phyloP scores from a whole-genome alignment of 805 yeast genomes.

The Candida saitoana region DNA sequence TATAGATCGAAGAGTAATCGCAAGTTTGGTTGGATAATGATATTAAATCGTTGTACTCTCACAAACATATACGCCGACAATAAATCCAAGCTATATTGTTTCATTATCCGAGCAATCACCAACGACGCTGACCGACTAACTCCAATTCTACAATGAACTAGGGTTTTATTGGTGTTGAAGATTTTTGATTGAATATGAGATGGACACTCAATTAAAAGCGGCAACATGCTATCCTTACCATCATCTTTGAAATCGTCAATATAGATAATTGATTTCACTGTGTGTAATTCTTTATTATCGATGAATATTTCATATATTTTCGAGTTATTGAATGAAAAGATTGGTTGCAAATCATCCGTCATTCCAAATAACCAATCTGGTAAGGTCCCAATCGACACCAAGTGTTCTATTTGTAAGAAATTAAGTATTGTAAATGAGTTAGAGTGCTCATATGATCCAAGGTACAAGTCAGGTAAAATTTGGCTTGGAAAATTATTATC shows the following conservation, averaged over 20 bases:
- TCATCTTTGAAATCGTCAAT: constrained; percentile 36
- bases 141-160: constrained; percentile 40
- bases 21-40: constrained; percentile 41
- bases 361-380: constrained; percentile 26
- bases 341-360: constrained; percentile 11
- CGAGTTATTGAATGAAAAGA: constrained; percentile 16
- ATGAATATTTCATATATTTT: constrained; percentile 16
- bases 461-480: constrained; percentile 23
- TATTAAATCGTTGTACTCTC: constrained; percentile 36
- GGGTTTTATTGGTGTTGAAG: constrained; percentile 12
- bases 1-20: constrained; percentile 35
- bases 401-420: constrained; percentile 19
- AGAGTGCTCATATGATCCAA: constrained; percentile 34
- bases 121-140: constrained; percentile 42
- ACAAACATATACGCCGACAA: constrained; percentile 34
- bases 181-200: constrained; percentile 25
- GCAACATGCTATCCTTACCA: constrained; percentile 32
- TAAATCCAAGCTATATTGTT: constrained; percentile 23
- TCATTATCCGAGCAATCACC: constrained; percentile 37
- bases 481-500: constrained; percentile 37
- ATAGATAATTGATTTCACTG: constrained; percentile 16
- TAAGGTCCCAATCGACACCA: constrained; percentile 34
- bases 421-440: constrained; percentile 25
- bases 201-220: constrained; percentile 27
- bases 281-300: neutral